phyloP scores from a whole-genome alignment of 2,329 filamentous ascomycete genomes.

The Fusarium nematophilum region DNA sequence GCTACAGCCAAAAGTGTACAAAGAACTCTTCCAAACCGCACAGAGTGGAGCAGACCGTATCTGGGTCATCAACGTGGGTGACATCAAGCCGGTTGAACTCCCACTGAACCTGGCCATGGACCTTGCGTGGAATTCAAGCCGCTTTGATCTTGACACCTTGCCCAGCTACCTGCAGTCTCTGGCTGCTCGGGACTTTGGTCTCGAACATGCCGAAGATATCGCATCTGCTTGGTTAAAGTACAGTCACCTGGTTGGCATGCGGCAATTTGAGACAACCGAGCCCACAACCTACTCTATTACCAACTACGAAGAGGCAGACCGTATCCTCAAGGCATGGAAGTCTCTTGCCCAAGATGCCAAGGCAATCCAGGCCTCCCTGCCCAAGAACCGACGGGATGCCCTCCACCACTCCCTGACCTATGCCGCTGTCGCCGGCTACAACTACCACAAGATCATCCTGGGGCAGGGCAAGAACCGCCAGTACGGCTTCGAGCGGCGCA shows the following conservation, averaged over 20 bases:
- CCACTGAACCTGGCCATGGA: slow-evolving; percentile 68
- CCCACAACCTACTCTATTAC: slow-evolving; percentile 68
- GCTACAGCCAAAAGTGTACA: slow-evolving; percentile 47
- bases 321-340: slow-evolving; percentile 52
- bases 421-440: background rate
- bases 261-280: slow-evolving; percentile 73
- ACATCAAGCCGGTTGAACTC: slow-evolving; percentile 70
- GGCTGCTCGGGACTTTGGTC: slow-evolving; percentile 15
- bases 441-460: too few species aligned
- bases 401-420: background rate
- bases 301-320: slow-evolving; percentile 73
- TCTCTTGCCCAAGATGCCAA: background rate
- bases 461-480: background rate
- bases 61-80: slow-evolving; percentile 74
- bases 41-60: slow-evolving; percentile 67
- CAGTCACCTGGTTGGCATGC: slow-evolving; percentile 55
- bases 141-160: slow-evolving; percentile 40
- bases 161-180: slow-evolving; percentile 2
- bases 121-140: slow-evolving; percentile 55
- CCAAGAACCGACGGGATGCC: background rate
- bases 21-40: slow-evolving; percentile 63
- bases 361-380: background rate
- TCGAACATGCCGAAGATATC: background rate
- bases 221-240: slow-evolving; percentile 66
- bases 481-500: background rate